Evolutionary conservation across 148 eudicot species (phyloP).

Genomic region (Rhododendron kiyosumense): DNA sequence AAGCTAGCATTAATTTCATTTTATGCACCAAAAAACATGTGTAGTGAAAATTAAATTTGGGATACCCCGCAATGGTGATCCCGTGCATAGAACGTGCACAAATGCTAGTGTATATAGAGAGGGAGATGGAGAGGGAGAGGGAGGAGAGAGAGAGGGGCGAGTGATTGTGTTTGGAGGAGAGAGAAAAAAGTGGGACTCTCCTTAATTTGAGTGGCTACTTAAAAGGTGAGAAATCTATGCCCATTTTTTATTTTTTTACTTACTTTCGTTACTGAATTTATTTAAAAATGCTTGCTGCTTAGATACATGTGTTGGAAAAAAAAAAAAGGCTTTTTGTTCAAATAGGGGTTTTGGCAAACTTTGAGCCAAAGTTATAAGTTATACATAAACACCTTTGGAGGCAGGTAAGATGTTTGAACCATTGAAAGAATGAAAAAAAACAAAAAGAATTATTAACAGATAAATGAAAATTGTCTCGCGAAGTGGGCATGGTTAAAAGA

Average conservation of each 20-base stretch:
- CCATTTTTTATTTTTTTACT: neutral
- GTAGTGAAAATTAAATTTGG: too few species aligned
- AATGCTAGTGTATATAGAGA: neutral
- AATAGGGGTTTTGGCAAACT: neutral
- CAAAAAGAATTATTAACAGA: too few species aligned
- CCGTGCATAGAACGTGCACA: too few species aligned
- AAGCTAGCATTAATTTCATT: too few species aligned
- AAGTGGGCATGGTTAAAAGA: neutral
- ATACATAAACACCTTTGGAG: neutral
- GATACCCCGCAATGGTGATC: too few species aligned
- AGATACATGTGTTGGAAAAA: neutral
- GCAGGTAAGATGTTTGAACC: neutral
- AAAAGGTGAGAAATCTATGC: constrained; percentile 2
- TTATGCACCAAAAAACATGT: too few species aligned
- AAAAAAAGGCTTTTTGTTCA: neutral
- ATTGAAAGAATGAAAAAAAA: neutral
- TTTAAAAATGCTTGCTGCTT: neutral
- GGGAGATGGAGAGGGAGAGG: neutral
- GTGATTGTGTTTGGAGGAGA: neutral
- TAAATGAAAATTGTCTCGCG: neutral
- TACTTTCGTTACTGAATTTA: too few species aligned
- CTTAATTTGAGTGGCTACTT: neutral
- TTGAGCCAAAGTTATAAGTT: neutral
- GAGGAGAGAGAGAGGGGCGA: neutral
- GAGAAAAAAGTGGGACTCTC: neutral